These are phyloP conservation scores for Spergularia azorica DNA, from an alignment of 179 eudicot species.

Conservation along the genomic window DNA sequence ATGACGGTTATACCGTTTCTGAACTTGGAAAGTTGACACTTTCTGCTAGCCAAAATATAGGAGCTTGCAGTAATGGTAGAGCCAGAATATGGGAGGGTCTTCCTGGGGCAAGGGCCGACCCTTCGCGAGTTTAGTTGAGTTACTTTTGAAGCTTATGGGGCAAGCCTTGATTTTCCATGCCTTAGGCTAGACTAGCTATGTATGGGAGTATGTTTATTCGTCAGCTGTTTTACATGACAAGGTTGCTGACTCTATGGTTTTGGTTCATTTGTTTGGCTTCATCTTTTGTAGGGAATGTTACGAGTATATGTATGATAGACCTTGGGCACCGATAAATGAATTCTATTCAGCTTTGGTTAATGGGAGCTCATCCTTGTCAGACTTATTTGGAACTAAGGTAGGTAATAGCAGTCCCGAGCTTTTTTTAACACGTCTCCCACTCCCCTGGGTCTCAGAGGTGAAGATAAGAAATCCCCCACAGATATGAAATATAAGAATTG, in stretches of 20 bases:
- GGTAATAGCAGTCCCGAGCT: neutral
- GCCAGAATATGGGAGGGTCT: too few species aligned
- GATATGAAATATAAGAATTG: neutral
- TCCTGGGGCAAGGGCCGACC: too few species aligned
- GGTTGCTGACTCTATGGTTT: neutral
- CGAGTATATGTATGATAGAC: conserved; percentile 68
- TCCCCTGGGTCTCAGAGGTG: too few species aligned
- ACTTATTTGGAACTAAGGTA: conserved; percentile 60
- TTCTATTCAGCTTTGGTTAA: conserved; percentile 64
- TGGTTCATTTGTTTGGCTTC: neutral
- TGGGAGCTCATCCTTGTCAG: conserved; percentile 47
- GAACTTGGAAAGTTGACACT: neutral
- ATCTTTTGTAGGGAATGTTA: conserved; percentile 59
- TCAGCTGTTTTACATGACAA: too few species aligned
- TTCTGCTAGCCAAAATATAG: neutral
- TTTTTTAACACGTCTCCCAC: too few species aligned
- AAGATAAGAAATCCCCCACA: too few species aligned
- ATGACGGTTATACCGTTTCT: neutral
- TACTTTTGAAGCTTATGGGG: neutral
- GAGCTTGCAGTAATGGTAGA: too few species aligned
- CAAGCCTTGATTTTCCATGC: neutral
- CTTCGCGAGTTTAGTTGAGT: neutral
- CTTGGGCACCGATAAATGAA: conserved; percentile 63
- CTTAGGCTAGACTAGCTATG: neutral
- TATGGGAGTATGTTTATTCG: neutral